Percentiles rank a stretch among this genome's conserved stretches.
These are phyloP conservation scores for Petunia hybrid DNA, from an alignment of 305 asterid genomes.

Conservation along the genomic window DNA sequence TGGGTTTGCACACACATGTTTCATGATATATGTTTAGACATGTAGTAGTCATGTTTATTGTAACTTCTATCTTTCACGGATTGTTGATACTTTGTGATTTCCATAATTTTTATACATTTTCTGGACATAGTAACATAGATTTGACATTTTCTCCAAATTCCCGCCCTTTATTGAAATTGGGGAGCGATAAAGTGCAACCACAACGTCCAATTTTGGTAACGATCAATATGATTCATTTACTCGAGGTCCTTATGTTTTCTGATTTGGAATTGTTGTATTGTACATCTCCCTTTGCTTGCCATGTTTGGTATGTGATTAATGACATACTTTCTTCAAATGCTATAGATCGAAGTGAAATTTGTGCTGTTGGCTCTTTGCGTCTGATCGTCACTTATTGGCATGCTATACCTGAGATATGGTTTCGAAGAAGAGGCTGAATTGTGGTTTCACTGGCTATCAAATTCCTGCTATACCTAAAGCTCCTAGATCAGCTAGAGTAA, in stretches of 20 bases:
- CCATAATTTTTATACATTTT: background rate
- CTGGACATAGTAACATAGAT: background rate
- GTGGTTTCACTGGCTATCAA: conserved; percentile 51
- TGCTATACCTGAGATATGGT: conserved; percentile 63
- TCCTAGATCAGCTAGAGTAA: conserved; percentile 79
- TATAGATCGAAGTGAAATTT: conserved; percentile 47
- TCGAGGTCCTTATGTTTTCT: background rate
- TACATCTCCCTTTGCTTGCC: background rate
- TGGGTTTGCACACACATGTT: too few relatives aligned
- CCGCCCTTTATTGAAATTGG: background rate
- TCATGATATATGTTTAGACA: too few relatives aligned
- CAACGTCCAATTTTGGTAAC: background rate
- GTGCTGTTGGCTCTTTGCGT: conserved; percentile 37
- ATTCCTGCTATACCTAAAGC: conserved; percentile 66
- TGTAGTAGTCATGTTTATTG: too few relatives aligned
- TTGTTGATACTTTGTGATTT: background rate
- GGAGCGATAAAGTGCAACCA: background rate
- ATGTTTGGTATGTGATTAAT: background rate
- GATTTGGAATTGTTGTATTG: background rate
- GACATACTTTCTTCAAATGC: background rate
- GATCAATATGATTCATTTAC: background rate
- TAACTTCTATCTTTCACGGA: background rate
- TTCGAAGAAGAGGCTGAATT: conserved; percentile 61
- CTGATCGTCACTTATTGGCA: conserved; percentile 55
- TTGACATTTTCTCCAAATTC: background rate